phyloP scores from a whole-genome alignment of 169 alveolate species.

The Plasmodium billcollinsi region DNA sequence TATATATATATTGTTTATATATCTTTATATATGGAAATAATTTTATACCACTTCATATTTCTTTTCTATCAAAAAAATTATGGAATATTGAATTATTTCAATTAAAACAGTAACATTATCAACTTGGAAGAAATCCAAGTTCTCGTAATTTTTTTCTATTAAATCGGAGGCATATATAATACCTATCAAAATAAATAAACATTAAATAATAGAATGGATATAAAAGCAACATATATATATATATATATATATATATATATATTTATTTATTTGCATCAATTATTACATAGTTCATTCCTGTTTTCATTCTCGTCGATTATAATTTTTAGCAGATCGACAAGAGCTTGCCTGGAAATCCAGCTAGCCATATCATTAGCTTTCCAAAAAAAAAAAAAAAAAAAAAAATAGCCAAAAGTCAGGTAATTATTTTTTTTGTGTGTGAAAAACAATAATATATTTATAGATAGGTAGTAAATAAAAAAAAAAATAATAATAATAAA shows the following conservation, averaged over 20 bases:
- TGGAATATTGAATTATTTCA: conserved; percentile 62
- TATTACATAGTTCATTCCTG: conserved; percentile 62
- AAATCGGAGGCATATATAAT: conserved; percentile 32
- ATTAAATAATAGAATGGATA: neutral
- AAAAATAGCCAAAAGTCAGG: neutral
- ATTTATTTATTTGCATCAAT: neutral
- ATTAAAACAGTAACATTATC: conserved; percentile 58
- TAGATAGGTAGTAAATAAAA: neutral
- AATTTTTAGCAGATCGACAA: conserved; percentile 46
- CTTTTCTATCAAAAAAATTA: conserved; percentile 38
- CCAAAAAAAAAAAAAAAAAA: conserved; percentile 8
- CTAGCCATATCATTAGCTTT: conserved; percentile 59
- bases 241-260: neutral
- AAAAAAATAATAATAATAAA: neutral
- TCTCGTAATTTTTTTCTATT: conserved; percentile 38
- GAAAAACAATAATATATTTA: too few relatives aligned
- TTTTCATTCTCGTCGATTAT: conserved; percentile 28
- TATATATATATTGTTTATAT: neutral
- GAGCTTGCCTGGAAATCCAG: conserved; percentile 74
- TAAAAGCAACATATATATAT: neutral
- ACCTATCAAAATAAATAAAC: conserved; percentile 26
- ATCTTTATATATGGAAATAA: neutral
- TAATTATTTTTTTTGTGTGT: too few relatives aligned
- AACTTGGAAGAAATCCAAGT: conserved; percentile 50
- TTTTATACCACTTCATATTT: conserved; percentile 40